Evolutionary conservation across 257 asterid species (phyloP), one percentile per base, ranked within the genome.

Genomic region (Leptodermis oblonga): DNA sequence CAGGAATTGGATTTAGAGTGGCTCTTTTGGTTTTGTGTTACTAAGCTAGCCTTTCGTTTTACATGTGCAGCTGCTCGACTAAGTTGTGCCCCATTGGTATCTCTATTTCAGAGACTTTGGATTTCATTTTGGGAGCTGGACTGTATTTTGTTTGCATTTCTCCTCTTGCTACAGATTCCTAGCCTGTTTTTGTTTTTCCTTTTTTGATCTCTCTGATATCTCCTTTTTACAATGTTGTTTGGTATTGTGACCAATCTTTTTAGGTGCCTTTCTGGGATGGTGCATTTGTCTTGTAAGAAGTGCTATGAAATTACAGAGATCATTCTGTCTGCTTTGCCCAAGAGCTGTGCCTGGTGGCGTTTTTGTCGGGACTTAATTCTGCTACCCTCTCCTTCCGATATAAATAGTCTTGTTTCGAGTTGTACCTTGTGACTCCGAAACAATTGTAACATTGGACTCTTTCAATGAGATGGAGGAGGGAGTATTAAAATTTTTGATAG

Each of bases 51-150:
- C 31, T 67, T 71, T 68, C 33, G 81, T 74, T 74, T 69, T 73
- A 48, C 65, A 23, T 64, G 65, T 74, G 79, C 86, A 82, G 84
- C 74, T 76, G 76, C 70, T 69, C 66, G 68, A 45, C 25, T 67
- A 56, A 73, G 46, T 62, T 68, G 63, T 78, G 80, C 52, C 46
- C 61, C 9, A 48, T 53, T 54, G 81, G 54, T 74, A 70, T 69
- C 70, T 54, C 71, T 64, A 70, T 72, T 55, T 71, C 68, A 41
- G 58, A 55, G n/a, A n/a, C 67, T n/a, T 76, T 34, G 48, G 54
- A 36, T 49, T 70, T 45, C 71, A 59, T 61, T 73, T 69, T 68
- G 68, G 62, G 61, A 72, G 48, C 39, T 37, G 48, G 65, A 43
- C 52, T 63, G 36, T 65, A 46, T 72, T 49, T 62, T 71, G 31